Conservation (phyloP, 257 asterid genomes). For the Lithospermum erythrorhizon region DNA sequence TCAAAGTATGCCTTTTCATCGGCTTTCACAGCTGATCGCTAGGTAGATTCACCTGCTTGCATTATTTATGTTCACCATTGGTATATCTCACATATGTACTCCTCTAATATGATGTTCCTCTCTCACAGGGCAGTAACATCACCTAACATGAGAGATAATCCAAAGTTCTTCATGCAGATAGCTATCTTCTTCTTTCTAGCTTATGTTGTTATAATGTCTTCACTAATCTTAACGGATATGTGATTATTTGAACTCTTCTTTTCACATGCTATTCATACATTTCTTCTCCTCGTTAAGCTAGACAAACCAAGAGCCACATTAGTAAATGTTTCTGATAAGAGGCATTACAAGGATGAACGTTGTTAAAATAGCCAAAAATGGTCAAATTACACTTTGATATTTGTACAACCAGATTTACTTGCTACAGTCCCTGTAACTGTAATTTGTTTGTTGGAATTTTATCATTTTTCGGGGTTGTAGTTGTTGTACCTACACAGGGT, state of each 20-base stretch:
- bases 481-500: too few relatives aligned
- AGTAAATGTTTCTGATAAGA: too few relatives aligned
- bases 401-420: too few relatives aligned
- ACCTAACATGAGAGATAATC: constrained; percentile 97
- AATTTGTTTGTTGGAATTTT: too few relatives aligned
- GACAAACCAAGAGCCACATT: too few relatives aligned
- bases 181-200: constrained; percentile 90
- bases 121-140: constrained; percentile 87
- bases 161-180: constrained; percentile 89
- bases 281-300: too few relatives aligned
- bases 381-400: too few relatives aligned
- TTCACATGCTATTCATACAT: not conserved
- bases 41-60: constrained; percentile 33
- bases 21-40: constrained; percentile 95
- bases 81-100: not conserved
- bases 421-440: too few relatives aligned
- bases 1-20: constrained; percentile 95
- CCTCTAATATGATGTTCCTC: constrained; percentile 6
- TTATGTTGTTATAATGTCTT: constrained; percentile 74
- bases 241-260: constrained; percentile 13
- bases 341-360: too few relatives aligned
- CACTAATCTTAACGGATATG: constrained; percentile 78
- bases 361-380: too few relatives aligned
- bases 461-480: too few relatives aligned
- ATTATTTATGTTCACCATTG: not conserved